Evolutionary conservation across 2,329 filamentous ascomycete genomes (phyloP).

Genomic region (Arthrobotrys sinensis): DNA sequence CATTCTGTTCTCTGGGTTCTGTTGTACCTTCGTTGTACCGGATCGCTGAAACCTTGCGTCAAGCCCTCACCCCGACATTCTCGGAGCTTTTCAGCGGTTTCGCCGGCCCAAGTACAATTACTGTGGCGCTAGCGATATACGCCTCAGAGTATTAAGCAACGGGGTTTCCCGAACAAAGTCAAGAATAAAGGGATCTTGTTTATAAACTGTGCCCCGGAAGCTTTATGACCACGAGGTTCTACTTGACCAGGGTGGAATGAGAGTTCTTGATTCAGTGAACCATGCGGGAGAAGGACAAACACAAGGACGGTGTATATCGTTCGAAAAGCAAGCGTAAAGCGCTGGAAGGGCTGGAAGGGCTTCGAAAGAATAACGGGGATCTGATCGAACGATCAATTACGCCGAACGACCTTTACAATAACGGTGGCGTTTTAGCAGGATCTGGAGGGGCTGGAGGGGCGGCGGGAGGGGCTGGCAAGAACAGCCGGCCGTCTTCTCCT

Average conservation of each 20-base stretch:
- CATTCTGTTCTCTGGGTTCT: constrained; percentile 9
- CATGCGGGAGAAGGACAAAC: constrained; percentile 60
- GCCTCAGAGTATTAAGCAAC: constrained; percentile 10
- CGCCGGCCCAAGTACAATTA: neutral
- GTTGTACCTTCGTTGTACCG: constrained; percentile 35
- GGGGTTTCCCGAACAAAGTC: neutral
- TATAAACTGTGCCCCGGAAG: neutral
- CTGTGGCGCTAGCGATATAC: constrained; percentile 25
- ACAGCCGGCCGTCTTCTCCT: constrained; percentile 59
- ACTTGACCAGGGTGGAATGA: constrained; percentile 52
- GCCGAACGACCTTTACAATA: constrained; percentile 56
- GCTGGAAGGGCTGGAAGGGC: constrained; percentile 52
- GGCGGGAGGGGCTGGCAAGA: constrained; percentile 35
- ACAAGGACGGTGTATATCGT: constrained; percentile 59
- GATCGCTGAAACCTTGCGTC: constrained; percentile 36
- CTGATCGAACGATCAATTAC: constrained; percentile 58
- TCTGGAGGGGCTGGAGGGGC: constrained; percentile 41
- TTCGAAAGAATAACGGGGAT: constrained; percentile 57
- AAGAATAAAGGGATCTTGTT: neutral
- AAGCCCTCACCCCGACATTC: neutral
- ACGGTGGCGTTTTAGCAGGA: constrained; percentile 54
- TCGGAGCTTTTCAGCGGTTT: neutral
- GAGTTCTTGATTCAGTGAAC: constrained; percentile 46
- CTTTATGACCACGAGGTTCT: constrained; percentile 37
- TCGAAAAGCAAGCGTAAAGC: constrained; percentile 59